A percentile compares a stretch with the other conserved stretches of the same genome.
phyloP scores from a whole-genome alignment of 352 stramenopile species.

The Globisporangium perplexum region DNA sequence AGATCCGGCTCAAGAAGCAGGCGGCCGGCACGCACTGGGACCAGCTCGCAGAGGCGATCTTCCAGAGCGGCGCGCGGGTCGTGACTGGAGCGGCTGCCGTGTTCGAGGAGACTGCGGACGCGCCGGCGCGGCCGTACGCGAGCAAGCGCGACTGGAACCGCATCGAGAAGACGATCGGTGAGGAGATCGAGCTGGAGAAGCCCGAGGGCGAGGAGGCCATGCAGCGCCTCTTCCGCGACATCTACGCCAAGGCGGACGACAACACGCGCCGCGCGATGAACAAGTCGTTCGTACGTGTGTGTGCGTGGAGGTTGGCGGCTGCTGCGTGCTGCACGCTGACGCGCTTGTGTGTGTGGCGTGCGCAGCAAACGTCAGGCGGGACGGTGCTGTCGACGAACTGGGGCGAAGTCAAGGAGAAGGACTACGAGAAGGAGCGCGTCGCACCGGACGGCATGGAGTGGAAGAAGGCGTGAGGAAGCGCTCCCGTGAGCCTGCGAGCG shows the following conservation, averaged over 20 bases:
- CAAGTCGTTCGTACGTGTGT: slow-evolving; percentile 84
- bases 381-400: slow-evolving; percentile 91
- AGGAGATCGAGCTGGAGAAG: slow-evolving; percentile 85
- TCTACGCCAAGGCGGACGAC: slow-evolving; percentile 90
- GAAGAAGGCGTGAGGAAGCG: slow-evolving; percentile 60
- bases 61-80: slow-evolving; percentile 34
- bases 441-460: slow-evolving; percentile 88
- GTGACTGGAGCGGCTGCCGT: slow-evolving; percentile 51
- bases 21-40: slow-evolving; percentile 54
- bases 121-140: slow-evolving; percentile 63
- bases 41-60: slow-evolving; percentile 58
- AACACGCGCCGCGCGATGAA: slow-evolving; percentile 91
- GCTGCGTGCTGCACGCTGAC: neutral
- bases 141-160: slow-evolving; percentile 85
- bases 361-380: slow-evolving; percentile 89
- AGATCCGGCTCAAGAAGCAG: slow-evolving; percentile 82
- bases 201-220: slow-evolving; percentile 89
- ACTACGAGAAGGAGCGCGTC: slow-evolving; percentile 87
- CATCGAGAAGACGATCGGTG: slow-evolving; percentile 73
- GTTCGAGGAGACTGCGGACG: slow-evolving; percentile 48
- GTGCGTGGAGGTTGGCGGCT: neutral
- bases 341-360: neutral
- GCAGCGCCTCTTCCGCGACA: slow-evolving; percentile 90
- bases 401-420: slow-evolving; percentile 86
- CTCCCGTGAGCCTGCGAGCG: too few species aligned